Evolutionary conservation across 768 basidiomycete species (phyloP).

Genomic region (Porphyrellus cyaneotinctus): DNA sequence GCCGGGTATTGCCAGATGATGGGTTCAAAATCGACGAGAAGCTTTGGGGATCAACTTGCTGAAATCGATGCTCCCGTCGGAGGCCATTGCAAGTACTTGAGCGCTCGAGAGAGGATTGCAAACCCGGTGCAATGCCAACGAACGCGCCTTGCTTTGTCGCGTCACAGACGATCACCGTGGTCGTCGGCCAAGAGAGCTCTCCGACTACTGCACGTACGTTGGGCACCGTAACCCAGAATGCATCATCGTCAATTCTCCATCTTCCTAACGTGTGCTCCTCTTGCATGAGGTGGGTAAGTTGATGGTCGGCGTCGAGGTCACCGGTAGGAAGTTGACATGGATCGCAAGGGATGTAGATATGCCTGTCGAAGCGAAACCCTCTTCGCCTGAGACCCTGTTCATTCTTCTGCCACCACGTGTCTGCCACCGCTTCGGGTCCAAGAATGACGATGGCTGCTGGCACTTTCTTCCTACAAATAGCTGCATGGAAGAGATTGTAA

Average conservation of each 20-base stretch:
- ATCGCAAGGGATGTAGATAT: conserved; percentile 22
- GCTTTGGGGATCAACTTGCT: conserved; percentile 12
- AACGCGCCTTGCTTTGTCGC: conserved; percentile 7
- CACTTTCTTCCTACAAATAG: conserved; percentile 31
- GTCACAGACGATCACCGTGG: conserved; percentile 20
- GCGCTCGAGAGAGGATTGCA: conserved; percentile 7
- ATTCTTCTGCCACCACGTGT: conserved; percentile 30
- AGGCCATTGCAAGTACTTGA: neutral
- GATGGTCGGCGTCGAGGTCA: neutral
- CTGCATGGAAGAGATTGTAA: conserved; percentile 30
- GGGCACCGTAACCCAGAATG: conserved; percentile 11
- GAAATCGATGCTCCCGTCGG: conserved; percentile 12
- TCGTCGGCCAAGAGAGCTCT: conserved; percentile 18
- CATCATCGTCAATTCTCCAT: conserved; percentile 10
- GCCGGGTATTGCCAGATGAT: neutral
- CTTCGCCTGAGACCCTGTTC: conserved; percentile 11
- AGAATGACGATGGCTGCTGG: conserved; percentile 29
- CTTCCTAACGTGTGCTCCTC: conserved; percentile 7
- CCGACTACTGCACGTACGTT: conserved; percentile 19
- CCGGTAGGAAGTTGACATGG: neutral
- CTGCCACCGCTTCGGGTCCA: conserved; percentile 27
- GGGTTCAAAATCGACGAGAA: neutral
- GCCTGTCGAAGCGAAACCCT: conserved; percentile 24
- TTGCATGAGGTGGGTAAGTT: conserved; percentile 10
- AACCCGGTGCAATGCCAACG: conserved; percentile 1